phyloP scores from a whole-genome alignment of 164 flowering plant species.

The Magnolia officinalis region DNA sequence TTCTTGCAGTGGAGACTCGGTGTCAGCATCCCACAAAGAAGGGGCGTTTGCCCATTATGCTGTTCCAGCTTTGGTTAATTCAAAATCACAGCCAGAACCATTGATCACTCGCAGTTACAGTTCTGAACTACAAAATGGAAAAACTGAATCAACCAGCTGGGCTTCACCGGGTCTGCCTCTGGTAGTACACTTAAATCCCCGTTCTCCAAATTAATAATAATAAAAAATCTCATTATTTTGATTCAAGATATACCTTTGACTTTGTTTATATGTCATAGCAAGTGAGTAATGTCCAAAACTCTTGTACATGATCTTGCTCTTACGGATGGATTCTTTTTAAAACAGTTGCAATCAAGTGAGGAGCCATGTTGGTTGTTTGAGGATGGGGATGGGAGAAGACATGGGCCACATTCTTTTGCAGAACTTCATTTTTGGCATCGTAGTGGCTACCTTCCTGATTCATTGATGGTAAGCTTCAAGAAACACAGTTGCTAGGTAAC shows the following conservation, averaged over 20 bases:
- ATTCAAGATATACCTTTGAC: neutral
- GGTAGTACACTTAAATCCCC: conserved; percentile 19
- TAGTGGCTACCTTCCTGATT: conserved; percentile 61
- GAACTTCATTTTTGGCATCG: conserved; percentile 70
- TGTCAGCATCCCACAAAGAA: neutral
- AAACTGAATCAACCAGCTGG: neutral
- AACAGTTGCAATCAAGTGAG: conserved; percentile 41
- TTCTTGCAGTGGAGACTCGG: conserved; percentile 13
- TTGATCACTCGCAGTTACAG: conserved; percentile 5
- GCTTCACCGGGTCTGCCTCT: neutral
- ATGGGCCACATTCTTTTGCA: conserved; percentile 81
- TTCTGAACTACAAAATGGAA: conserved; percentile 10
- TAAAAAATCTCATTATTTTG: neutral
- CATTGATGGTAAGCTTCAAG: conserved; percentile 50
- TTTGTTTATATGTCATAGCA: neutral
- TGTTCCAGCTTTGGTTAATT: conserved; percentile 10
- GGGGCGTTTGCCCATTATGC: too few species aligned
- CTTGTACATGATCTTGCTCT: neutral
- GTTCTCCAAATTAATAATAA: neutral
- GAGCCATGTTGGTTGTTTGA: conserved; percentile 68
- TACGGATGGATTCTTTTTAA: neutral
- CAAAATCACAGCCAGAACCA: conserved; percentile 13
- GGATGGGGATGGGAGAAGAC: conserved; percentile 58
- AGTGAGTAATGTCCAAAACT: neutral
- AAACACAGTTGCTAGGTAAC: neutral